These are phyloP conservation scores for Xylaria sp. DNA, from an alignment of 2,329 filamentous ascomycete species.

Conservation along the genomic window DNA sequence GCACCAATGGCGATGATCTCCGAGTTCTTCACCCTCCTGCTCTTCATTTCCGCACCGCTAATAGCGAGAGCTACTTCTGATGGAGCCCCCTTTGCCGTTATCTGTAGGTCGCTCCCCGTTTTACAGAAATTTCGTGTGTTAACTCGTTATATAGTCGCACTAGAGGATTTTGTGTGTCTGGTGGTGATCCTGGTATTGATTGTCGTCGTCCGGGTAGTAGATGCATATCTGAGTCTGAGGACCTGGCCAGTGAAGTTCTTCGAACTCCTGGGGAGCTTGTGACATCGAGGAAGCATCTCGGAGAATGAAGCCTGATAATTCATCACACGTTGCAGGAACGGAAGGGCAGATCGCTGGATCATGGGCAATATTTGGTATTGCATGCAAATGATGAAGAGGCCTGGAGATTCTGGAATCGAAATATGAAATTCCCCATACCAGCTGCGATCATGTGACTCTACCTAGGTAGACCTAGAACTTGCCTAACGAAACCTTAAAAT, in stretches of 20 bases:
- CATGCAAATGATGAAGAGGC: background rate
- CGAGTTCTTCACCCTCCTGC: background rate
- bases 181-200: background rate
- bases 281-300: background rate
- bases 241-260: background rate
- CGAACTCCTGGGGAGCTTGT: background rate
- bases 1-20: background rate
- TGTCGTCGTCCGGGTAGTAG: background rate
- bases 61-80: slow-evolving; percentile 2
- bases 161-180: background rate
- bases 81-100: background rate
- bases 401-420: no score
- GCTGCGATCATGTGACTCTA: no score
- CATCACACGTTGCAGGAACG: background rate
- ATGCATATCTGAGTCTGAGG: background rate
- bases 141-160: background rate
- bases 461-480: no score
- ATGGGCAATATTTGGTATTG: background rate
- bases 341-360: background rate
- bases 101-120: background rate
- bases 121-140: background rate
- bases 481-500: no score
- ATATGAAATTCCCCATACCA: no score
- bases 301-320: background rate
- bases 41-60: background rate